Percentiles rank a stretch among this genome's conserved stretches.
Conservation (phyloP, 2,329 filamentous ascomycete species). For the Beauveria bassiana region DNA sequence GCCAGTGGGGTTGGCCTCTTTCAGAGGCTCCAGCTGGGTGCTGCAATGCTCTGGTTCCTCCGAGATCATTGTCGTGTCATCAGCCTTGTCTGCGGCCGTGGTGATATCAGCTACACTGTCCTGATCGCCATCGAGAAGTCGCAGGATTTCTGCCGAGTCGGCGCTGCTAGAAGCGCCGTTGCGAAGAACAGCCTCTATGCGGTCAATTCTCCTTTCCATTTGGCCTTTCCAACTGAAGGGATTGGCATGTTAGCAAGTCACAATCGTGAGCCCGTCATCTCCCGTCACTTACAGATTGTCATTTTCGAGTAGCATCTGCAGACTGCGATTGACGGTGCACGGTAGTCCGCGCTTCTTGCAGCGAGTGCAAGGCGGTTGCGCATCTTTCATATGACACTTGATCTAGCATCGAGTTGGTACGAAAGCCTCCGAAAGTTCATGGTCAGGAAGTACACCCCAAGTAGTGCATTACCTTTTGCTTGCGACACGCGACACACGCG, state of each 20-base stretch:
- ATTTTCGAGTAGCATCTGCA: constrained; percentile 33
- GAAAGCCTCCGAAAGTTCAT: neutral
- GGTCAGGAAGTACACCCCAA: neutral
- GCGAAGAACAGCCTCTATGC: constrained; percentile 27
- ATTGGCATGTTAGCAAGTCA: neutral
- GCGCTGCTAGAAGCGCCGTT: constrained; percentile 17
- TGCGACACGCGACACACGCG: constrained; percentile 32
- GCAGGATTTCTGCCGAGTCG: neutral
- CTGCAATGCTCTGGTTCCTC: neutral
- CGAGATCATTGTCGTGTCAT: constrained; percentile 2
- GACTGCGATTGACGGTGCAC: constrained; percentile 32
- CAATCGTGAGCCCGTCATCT: neutral
- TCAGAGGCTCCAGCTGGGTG: neutral
- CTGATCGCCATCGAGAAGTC: constrained; percentile 1
- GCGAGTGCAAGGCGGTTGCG: constrained; percentile 28
- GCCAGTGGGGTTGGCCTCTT: neutral
- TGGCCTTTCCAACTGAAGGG: constrained; percentile 29
- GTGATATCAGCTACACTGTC: constrained; percentile 2
- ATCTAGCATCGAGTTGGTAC: constrained; percentile 18
- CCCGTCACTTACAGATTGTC: constrained; percentile 23
- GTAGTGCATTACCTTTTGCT: constrained; percentile 23
- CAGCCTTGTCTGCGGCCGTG: neutral
- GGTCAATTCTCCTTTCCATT: constrained; percentile 27
- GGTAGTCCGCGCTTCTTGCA: constrained; percentile 32
- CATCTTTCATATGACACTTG: constrained; percentile 33